These are phyloP conservation scores for Cyphellophora europaea DNA, from an alignment of 2,329 filamentous ascomycete species.

Conservation along the genomic window DNA sequence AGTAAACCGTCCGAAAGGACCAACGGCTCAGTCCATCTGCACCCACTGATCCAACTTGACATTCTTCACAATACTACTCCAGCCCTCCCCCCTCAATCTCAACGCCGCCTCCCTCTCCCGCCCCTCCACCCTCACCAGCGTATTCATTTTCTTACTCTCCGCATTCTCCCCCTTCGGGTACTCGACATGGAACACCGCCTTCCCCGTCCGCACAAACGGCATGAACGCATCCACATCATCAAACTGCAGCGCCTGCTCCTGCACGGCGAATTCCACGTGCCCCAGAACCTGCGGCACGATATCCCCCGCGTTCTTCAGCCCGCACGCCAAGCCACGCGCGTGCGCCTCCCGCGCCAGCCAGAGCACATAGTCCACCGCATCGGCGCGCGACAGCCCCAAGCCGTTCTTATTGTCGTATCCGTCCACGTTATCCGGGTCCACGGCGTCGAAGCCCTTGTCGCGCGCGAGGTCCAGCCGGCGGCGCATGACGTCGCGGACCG, in stretches of 20 bases:
- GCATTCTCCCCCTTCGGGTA: constrained; percentile 45
- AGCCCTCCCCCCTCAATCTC: background rate
- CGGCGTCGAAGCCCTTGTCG: constrained; percentile 55
- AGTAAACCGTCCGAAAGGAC: no score
- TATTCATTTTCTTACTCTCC: background rate
- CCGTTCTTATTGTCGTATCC: constrained; percentile 57
- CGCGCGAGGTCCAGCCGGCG: constrained; percentile 49
- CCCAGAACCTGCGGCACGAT: constrained; percentile 45
- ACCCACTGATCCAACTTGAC: constrained; percentile 44
- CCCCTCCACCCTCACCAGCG: background rate
- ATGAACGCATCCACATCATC: constrained; percentile 50
- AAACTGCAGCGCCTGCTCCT: constrained; percentile 58
- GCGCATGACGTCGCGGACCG: constrained; percentile 56
- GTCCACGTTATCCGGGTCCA: constrained; percentile 64
- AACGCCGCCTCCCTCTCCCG: background rate
- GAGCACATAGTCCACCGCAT: constrained; percentile 49
- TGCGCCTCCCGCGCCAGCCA: constrained; percentile 50
- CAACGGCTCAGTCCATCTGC: background rate
- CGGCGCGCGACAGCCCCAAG: constrained; percentile 46
- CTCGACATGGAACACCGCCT: constrained; percentile 66
- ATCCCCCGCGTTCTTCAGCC: constrained; percentile 58
- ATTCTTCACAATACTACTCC: constrained; percentile 52
- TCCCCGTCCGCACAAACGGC: constrained; percentile 48
- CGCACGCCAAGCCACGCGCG: constrained; percentile 47
- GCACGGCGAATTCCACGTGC: constrained; percentile 55